Conservation (phyloP, 257 asterid genomes). For the Przewalskia tangutica region DNA sequence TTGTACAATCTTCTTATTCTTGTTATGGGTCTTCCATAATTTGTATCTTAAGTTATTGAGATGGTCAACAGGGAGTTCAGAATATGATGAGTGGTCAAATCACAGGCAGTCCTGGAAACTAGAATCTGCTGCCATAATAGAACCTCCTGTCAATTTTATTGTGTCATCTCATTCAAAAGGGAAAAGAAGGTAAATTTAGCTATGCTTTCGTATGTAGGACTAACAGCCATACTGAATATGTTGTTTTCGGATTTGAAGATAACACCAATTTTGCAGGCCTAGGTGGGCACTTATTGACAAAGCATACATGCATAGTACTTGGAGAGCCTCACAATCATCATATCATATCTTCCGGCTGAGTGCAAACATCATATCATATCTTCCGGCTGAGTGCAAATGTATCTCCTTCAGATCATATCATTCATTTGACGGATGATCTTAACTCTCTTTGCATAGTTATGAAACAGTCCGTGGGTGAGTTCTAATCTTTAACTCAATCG, state of each 20-base stretch:
- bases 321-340: constrained; percentile 96
- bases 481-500: constrained; percentile 5
- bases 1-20: neutral
- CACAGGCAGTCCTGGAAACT: constrained; percentile 94
- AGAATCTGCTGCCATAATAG: constrained; percentile 85
- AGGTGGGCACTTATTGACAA: constrained; percentile 92
- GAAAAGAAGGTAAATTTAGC: constrained; percentile 61
- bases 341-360: constrained; percentile 81
- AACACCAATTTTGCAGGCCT: constrained; percentile 49
- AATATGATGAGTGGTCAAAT: constrained; percentile 93
- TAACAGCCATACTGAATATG: constrained; percentile 7
- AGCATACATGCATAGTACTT: constrained; percentile 84
- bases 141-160: constrained; percentile 82
- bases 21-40: neutral
- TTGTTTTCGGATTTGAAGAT: neutral
- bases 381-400: constrained; percentile 33
- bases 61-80: constrained; percentile 68
- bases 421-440: constrained; percentile 69
- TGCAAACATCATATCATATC: too few species aligned
- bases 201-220: constrained; percentile 1
- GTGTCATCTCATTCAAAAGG: constrained; percentile 87
- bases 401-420: constrained; percentile 57
- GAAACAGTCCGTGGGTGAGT: constrained; percentile 92
- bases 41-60: neutral
- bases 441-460: constrained; percentile 77